A percentile compares a stretch with the other conserved stretches of the same genome.
Conservation (phyloP, 2,329 filamentous ascomycete species). For the Cordyceps cateniannulata region DNA sequence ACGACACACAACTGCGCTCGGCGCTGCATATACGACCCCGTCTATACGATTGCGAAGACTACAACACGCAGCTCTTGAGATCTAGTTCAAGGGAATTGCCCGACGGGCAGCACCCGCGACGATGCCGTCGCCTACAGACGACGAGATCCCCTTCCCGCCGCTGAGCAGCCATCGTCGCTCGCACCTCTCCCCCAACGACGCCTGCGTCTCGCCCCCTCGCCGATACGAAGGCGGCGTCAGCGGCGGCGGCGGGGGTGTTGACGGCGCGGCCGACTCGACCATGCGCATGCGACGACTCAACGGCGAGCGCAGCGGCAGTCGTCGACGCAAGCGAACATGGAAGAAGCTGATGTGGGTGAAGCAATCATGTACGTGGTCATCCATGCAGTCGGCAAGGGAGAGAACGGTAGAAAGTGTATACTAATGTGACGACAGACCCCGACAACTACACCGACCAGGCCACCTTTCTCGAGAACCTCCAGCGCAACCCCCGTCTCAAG, state of each 20-base stretch:
- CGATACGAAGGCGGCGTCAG: constrained; percentile 29
- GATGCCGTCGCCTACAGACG: constrained; percentile 33
- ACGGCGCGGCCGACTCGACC: constrained; percentile 26
- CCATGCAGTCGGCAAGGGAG: no score
- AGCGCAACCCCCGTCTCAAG: constrained; percentile 85
- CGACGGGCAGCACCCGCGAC: not conserved
- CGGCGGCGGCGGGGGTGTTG: constrained; percentile 22
- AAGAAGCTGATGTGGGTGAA: constrained; percentile 98
- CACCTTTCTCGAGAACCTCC: constrained; percentile 92
- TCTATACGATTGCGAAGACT: not conserved
- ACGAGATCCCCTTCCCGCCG: constrained; percentile 30
- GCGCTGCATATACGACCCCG: not conserved
- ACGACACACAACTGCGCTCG: not conserved
- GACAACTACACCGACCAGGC: constrained; percentile 98
- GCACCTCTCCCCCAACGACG: constrained; percentile 78
- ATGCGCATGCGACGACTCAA: constrained; percentile 39
- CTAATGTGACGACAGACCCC: constrained; percentile 54
- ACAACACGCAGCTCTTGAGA: no score
- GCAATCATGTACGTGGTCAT: constrained; percentile 79
- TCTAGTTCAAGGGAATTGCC: not conserved
- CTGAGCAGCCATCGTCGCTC: constrained; percentile 40
- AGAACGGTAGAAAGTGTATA: no score
- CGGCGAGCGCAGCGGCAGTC: constrained; percentile 55
- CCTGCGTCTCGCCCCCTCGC: constrained; percentile 63
- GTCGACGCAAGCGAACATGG: constrained; percentile 69